These are phyloP conservation scores for Globisporangium camurandrum DNA, from an alignment of 352 stramenopile genomes.

Conservation along the genomic window DNA sequence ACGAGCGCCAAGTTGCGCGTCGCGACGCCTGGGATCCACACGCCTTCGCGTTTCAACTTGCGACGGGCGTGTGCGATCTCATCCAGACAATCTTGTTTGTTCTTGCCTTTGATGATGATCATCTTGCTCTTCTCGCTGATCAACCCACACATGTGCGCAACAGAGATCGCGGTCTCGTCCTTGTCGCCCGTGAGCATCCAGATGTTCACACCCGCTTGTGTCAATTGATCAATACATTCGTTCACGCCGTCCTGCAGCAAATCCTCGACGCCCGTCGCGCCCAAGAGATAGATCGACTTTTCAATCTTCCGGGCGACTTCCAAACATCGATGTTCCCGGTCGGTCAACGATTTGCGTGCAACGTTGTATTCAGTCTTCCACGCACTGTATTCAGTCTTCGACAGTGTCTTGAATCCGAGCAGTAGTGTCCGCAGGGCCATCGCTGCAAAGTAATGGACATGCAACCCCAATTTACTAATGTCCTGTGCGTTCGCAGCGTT, in stretches of 20 bases:
- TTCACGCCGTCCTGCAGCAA: constrained; percentile 95
- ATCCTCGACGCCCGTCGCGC: constrained; percentile 96
- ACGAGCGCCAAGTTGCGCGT: constrained; percentile 72
- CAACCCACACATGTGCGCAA: constrained; percentile 95
- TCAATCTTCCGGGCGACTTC: constrained; percentile 74
- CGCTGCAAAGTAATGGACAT: constrained; percentile 84
- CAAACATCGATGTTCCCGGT: constrained; percentile 56
- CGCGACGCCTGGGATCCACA: constrained; percentile 70
- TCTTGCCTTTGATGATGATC: constrained; percentile 79
- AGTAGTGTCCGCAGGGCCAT: constrained; percentile 85
- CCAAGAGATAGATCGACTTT: constrained; percentile 84
- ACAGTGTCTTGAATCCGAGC: constrained; percentile 69
- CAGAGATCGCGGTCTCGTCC: constrained; percentile 98
- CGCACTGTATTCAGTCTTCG: constrained; percentile 36
- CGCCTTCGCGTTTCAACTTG: constrained; percentile 69
- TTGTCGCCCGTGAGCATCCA: constrained; percentile 99
- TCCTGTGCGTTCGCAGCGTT: constrained; percentile 62
- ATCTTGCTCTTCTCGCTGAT: constrained; percentile 74
- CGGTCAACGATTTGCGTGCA: constrained; percentile 52
- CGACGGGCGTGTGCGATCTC: constrained; percentile 67
- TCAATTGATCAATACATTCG: constrained; percentile 93
- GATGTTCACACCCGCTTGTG: constrained; percentile 95
- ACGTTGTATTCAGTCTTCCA: constrained; percentile 78
- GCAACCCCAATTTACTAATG: constrained; percentile 63
- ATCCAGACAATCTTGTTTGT: constrained; percentile 67